Percentiles rank a stretch among this genome's conserved stretches.
phyloP scores from a whole-genome alignment of 2,329 filamentous ascomycete genomes.

The Cadophora sp. region DNA sequence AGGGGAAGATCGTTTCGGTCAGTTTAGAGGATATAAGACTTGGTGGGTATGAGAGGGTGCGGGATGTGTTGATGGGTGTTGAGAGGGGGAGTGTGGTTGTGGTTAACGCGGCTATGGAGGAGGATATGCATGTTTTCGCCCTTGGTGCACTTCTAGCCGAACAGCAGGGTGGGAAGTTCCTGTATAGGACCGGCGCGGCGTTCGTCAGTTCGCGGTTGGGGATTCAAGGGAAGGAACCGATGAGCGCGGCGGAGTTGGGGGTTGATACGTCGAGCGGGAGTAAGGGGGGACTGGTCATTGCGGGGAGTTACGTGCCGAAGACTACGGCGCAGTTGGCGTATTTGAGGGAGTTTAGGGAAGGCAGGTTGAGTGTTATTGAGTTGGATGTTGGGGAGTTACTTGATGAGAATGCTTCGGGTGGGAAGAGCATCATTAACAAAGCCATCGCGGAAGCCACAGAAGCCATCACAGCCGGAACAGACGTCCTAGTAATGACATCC shows the following conservation, averaged over 20 bases:
- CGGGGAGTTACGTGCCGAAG: constrained; percentile 65
- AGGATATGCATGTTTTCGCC: constrained; percentile 62
- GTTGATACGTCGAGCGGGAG: constrained; percentile 42
- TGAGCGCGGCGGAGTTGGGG: constrained; percentile 54
- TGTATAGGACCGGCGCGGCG: constrained; percentile 52
- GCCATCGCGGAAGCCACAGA: constrained; percentile 47
- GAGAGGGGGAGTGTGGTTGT: constrained; percentile 51
- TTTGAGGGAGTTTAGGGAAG: constrained; percentile 47
- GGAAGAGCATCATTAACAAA: neutral
- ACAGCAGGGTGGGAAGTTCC: constrained; percentile 45
- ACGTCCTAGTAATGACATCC: constrained; percentile 66
- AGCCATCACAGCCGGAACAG: constrained; percentile 53
- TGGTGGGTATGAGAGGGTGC: constrained; percentile 53
- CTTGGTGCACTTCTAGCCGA: constrained; percentile 50
- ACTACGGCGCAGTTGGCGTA: constrained; percentile 61
- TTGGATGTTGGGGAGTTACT: constrained; percentile 56
- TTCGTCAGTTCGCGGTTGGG: constrained; percentile 58
- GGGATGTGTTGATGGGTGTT: constrained; percentile 49
- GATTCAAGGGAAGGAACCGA: constrained; percentile 57
- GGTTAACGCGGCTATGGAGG: constrained; percentile 59
- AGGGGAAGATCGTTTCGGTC: constrained; percentile 44
- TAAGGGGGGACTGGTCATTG: constrained; percentile 59
- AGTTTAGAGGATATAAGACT: constrained; percentile 55
- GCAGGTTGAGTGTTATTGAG: constrained; percentile 45
- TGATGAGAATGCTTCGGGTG: neutral